Conservation (phyloP, 495 filamentous ascomycete species). For the Penicillium ucsense region DNA sequence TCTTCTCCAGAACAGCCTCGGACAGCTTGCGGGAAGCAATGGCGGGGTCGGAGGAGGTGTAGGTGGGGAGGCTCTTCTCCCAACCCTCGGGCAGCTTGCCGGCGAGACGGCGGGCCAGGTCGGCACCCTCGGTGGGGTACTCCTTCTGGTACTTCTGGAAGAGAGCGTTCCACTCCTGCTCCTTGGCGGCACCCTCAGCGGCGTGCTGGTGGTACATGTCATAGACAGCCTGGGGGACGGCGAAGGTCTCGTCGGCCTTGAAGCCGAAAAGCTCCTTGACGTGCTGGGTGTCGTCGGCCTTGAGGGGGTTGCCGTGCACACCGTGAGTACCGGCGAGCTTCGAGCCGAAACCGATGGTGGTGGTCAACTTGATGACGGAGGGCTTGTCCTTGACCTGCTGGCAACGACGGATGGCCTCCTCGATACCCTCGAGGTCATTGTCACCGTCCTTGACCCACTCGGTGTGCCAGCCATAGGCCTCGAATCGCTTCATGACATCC, state of each 20-base stretch:
- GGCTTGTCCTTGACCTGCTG: conserved; percentile 92
- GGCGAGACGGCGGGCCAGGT: conserved; percentile 71
- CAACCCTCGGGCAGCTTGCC: conserved; percentile 90
- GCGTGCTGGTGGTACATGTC: conserved; percentile 77
- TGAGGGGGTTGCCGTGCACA: conserved; percentile 92
- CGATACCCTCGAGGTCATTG: conserved; percentile 78
- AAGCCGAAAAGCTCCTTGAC: conserved; percentile 94
- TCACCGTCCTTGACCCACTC: conserved; percentile 84
- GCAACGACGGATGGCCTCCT: conserved; percentile 75
- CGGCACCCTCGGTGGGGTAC: conserved; percentile 65
- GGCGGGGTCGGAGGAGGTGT: conserved; percentile 79
- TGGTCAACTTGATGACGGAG: conserved; percentile 91
- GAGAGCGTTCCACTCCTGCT: conserved; percentile 92
- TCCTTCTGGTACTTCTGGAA: conserved; percentile 74
- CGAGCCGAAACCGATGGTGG: conserved; percentile 96
- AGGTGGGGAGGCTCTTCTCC: conserved; percentile 88
- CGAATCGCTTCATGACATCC: conserved; percentile 90
- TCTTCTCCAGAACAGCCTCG: conserved; percentile 82
- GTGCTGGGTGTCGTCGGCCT: conserved; percentile 82
- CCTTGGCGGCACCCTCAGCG: conserved; percentile 74
- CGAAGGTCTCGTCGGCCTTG: conserved; percentile 87
- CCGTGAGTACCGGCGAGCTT: conserved; percentile 85
- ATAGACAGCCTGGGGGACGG: conserved; percentile 90
- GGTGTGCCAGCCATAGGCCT: conserved; percentile 95
- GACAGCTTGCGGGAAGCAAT: conserved; percentile 91